Base-by-base conservation (phyloP, 768 basidiomycete species). In the Mycena vitilis region DNA sequence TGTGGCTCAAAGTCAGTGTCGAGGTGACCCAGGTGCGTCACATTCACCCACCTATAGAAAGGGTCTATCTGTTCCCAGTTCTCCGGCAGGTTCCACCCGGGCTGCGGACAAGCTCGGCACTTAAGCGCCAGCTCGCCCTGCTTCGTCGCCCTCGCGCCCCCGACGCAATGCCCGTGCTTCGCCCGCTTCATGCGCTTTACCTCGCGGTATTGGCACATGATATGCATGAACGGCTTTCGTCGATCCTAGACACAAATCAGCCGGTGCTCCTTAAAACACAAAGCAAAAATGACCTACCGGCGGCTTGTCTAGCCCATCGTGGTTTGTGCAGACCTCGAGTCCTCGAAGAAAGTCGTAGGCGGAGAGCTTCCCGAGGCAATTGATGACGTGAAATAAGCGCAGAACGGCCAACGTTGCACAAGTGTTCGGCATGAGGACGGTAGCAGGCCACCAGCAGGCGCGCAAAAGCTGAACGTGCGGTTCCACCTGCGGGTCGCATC, bases 41-140 rank as follows among this genome's bases (percentile, higher is more conserved):
- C n/a, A n/a, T n/a, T n/a, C n/a, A 40, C 38, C 13, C 38, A 40
- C 38, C 38, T 6, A 40, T 40, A 40, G 6, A 40, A 40, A 6
- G 38, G 38, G 38, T 40, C 38, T 40, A 40, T 40, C 13, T 40
- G 6, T 6, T 40, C 38, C 38, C 38, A 40, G 38, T 40, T 13
- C 38, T 40, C 38, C 6, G 38, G 38, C 42, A 44, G 42, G 40
- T 72, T 71, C 34, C 53, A 47, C 7, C 47, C 57, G 15, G 68
- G 63, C 38, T 70, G 67, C 4, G 73, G 71, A 53, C 68, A 73
- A 7, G 64, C 60, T 5, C 68, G 63, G 30, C 73, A 73, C 25
- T 36, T n/a, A 2, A 67, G 20, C 2, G 71, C 65, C 18, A 54
- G 54, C 38, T 64, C 36, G 2, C 73, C 68, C 10, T 49, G 53